phyloP scores from a whole-genome alignment of 345 rosid genomes.

The Populus deltoides region DNA sequence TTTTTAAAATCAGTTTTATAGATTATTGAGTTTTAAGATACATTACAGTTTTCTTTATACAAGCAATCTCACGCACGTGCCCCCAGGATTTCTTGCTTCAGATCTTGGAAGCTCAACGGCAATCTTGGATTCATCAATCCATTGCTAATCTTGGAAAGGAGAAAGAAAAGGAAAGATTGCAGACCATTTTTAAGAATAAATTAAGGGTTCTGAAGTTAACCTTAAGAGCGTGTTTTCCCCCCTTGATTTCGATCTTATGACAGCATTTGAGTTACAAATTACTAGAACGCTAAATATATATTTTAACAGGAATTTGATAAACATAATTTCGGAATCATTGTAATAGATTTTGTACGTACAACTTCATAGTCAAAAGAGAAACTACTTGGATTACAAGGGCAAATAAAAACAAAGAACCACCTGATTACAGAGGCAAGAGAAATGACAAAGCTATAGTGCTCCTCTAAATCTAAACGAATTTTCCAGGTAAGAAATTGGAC shows the following conservation, averaged over 20 bases:
- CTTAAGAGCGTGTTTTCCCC: too few relatives aligned
- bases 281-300: neutral
- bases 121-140: neutral
- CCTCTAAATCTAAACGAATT: neutral
- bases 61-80: too few relatives aligned
- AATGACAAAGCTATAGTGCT: neutral
- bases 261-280: neutral
- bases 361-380: too few relatives aligned
- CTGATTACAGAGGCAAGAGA: neutral
- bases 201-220: neutral
- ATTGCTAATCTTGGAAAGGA: neutral
- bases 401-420: neutral
- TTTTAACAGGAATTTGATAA: neutral
- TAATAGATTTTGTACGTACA: neutral
- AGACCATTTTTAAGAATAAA: neutral
- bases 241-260: too few relatives aligned
- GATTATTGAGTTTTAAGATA: too few relatives aligned
- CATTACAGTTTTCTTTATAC: too few relatives aligned
- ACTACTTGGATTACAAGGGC: neutral
- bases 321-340: neutral
- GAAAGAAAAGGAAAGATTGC: neutral
- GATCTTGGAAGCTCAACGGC: neutral
- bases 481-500: neutral
- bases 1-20: too few relatives aligned
- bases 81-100: too few relatives aligned